Conservation (phyloP, 306 rosid species). For the Herpetospermum pedunculosum region DNA sequence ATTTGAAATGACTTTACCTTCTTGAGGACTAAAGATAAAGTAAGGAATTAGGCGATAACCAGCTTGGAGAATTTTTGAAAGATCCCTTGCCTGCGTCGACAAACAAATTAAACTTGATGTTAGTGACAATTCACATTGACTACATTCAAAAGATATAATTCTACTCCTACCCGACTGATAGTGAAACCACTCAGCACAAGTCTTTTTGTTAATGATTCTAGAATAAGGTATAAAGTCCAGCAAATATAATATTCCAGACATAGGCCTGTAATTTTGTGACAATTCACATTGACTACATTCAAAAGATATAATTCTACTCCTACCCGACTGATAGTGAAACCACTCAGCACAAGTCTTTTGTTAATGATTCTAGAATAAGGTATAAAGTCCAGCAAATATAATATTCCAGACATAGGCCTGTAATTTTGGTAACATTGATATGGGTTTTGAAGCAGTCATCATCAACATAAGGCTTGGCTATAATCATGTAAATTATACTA, state of each 20-base stretch:
- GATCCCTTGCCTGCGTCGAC: constrained; percentile 77
- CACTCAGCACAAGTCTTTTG: neutral
- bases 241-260: neutral
- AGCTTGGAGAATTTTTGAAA: constrained; percentile 69
- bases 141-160: neutral
- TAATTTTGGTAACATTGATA: neutral
- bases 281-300: neutral
- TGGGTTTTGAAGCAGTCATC: neutral
- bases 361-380: neutral
- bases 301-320: neutral
- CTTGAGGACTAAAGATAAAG: constrained; percentile 85
- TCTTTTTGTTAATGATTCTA: neutral
- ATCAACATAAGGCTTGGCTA: neutral
- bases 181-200: neutral
- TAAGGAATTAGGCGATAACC: constrained; percentile 78
- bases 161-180: neutral
- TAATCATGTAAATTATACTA: neutral
- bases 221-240: neutral
- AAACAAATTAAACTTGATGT: neutral
- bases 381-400: neutral
- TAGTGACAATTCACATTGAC: neutral
- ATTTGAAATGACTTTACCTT: constrained; percentile 41
- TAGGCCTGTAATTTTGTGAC: neutral
- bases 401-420: neutral
- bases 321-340: neutral